Evolutionary conservation across 2,329 filamentous ascomycete species (phyloP).

Genomic region (Trichoderma polysporum): DNA sequence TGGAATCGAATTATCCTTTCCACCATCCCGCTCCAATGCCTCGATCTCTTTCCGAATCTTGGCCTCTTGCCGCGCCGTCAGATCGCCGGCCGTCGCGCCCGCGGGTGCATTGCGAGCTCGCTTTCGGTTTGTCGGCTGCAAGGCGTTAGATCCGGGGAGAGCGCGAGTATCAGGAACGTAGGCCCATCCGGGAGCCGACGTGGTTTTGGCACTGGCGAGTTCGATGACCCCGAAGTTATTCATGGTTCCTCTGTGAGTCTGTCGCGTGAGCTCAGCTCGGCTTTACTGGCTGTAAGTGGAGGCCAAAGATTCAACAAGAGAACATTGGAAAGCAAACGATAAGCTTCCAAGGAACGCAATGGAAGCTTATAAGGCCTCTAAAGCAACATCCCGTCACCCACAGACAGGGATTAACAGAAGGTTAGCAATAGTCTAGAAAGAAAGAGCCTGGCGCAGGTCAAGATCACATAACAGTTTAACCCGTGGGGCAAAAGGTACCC

Average conservation of each 20-base stretch:
- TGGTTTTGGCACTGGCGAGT: slow-evolving; percentile 67
- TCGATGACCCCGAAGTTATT: slow-evolving; percentile 79
- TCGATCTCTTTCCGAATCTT: slow-evolving; percentile 80
- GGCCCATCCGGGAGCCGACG: slow-evolving; percentile 81
- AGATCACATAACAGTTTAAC: background rate
- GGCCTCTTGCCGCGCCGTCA: slow-evolving; percentile 77
- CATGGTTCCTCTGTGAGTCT: slow-evolving; percentile 41
- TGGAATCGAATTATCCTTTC: slow-evolving; percentile 69
- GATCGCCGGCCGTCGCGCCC: slow-evolving; percentile 57
- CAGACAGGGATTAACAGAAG: background rate
- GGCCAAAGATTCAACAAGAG: background rate
- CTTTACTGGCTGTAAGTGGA: background rate
- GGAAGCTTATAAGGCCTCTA: background rate
- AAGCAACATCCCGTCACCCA: background rate
- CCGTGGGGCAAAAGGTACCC: background rate
- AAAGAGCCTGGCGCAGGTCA: background rate
- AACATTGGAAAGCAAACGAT: background rate
- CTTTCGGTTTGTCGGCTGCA: slow-evolving; percentile 62
- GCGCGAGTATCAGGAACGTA: slow-evolving; percentile 77
- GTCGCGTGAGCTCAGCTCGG: background rate
- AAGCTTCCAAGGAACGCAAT: background rate
- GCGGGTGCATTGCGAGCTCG: slow-evolving; percentile 62
- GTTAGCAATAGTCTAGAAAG: background rate
- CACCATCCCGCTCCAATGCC: slow-evolving; percentile 77
- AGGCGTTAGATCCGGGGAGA: slow-evolving; percentile 52